Base-by-base conservation (phyloP, 768 basidiomycete genomes). In the Filobasidium floriforme region DNA sequence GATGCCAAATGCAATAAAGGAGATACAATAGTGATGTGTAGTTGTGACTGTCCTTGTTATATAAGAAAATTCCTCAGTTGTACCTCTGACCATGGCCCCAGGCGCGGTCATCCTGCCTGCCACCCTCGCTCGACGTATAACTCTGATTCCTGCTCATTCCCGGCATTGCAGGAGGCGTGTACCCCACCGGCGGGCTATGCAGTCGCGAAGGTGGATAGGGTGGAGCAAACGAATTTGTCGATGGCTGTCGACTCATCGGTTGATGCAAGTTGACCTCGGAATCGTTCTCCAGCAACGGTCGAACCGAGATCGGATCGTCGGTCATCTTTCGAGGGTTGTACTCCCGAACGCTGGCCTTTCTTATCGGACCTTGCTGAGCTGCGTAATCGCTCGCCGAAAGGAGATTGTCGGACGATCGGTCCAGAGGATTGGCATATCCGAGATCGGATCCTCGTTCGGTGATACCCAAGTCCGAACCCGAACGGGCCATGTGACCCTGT, bases 321-420 rank as follows among this genome's bases (percentile, higher is more conserved):
- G 22, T 54, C 22, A 62, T 46, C 7, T n/a, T 40, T n/a, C 64
- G 64, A 14, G 59, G 55, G 29, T 65, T 65, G 64, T 65, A 65
- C 60, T 59, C 28, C 29, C 57, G 28, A 19, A 65, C 59, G 24
- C 64, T 65, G 9, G 64, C 12, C 37, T 65, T 57, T 59, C 61
- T 37, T 24, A 43, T 29, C 18, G 66, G 66, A 28, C 41, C 12
- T 19, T 51, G 41, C n/a, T 46, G 61, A 26, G 26, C 24, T 14
- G n/a, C 46, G 15, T 29, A 41, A 24, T 60, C 57, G 15, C 26
- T 51, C 0, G 55, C 37, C 11, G 11, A 26, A 19, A 68, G 49
- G 7, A 68, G 52, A 29, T 68, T 62, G 59, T 68, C 67, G 28
- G 66, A 55, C 19, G 66, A 67, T 24, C 62, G 60, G 10, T 49